Evolutionary conservation across 73 alveolate genomes (phyloP), one percentile per base, ranked within the genome.

Genomic region (Loxodes magnus): DNA sequence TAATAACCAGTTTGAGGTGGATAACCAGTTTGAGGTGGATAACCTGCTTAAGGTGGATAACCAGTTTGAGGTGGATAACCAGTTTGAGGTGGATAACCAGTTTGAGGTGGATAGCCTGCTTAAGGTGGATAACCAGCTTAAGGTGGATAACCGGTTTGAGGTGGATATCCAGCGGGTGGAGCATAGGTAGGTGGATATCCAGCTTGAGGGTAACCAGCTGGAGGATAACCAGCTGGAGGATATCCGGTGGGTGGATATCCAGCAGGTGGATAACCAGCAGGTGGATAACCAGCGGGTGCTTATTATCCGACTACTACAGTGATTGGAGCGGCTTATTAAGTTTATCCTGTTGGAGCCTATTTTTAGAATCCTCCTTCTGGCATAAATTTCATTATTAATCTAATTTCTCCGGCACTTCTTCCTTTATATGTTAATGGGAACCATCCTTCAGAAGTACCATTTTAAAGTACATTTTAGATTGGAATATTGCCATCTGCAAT

Each of bases 391-490:
- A 31, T 31, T 31, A 10, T 9, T 9, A 31, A 9, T 31, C 41
- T 9, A 10, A 31, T 10, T 9, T 31, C 41, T 31, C 41, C 41
- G 9, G 41, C 41, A 9, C 10, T 31, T 9, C 12, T 31, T 31
- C 41, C 41, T 31, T 10, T 31, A 10, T 31, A 10, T 9, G 41
- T 31, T 9, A 31, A 19, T 43, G 19, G 19, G 25, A 60, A 52
- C 74, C 74, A 60, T 17, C 49, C 74, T 3, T 27, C 46, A 29
- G 36, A 31, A 4, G 31, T 51, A 26, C 56, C 46, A 5, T 43
- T 56, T n/a, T 22, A 10, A 10, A 33, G 52, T 22, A 24, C 21
- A 22, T 15, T 35, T 15, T 21, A 19, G 4, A 56, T 7, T 6
- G 6, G 33, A 1, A 68, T 36, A 0, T 14, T 22, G 5, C 58